Evolutionary conservation across 169 alveolate genomes (phyloP).

Genomic region (Fabrea salina): DNA sequence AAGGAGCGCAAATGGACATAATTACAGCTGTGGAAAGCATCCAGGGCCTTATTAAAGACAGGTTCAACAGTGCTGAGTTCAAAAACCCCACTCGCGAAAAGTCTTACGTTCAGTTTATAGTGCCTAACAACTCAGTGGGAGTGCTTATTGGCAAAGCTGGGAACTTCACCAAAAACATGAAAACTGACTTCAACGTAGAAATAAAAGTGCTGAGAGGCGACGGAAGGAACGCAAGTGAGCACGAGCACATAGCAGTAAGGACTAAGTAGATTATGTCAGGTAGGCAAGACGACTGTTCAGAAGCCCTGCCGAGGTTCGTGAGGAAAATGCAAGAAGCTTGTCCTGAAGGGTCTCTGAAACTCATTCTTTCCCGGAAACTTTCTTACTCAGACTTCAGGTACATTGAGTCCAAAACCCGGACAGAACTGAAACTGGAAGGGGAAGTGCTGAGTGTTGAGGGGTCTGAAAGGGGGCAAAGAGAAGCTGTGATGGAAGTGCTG

Average conservation of each 20-base stretch:
- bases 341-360: too few species aligned
- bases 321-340: constrained; percentile 1
- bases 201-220: constrained; percentile 6
- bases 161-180: not conserved
- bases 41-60: constrained; percentile 16
- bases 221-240: not conserved
- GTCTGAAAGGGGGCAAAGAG: too few species aligned
- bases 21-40: constrained; percentile 4
- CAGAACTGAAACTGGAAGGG: too few species aligned
- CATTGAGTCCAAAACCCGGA: too few species aligned
- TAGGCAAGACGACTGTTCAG: not conserved
- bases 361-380: too few species aligned
- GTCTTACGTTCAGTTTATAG: not conserved
- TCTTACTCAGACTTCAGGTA: too few species aligned
- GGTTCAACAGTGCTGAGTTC: constrained; percentile 7
- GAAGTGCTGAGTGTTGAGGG: too few species aligned
- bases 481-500: too few species aligned
- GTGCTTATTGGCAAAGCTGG: constrained; percentile 18
- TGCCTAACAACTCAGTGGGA: constrained; percentile 2
- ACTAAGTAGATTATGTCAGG: constrained; percentile 2
- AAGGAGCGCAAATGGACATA: constrained; percentile 4
- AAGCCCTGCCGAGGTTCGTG: not conserved
- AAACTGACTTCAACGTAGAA: not conserved
- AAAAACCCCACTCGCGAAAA: not conserved
- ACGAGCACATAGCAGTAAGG: constrained; percentile 4